Percentiles rank a stretch among this genome's conserved stretches.
These are phyloP conservation scores for Triticum dicoccoides DNA, from an alignment of 176 grass and related monocot species.

Conservation along the genomic window DNA sequence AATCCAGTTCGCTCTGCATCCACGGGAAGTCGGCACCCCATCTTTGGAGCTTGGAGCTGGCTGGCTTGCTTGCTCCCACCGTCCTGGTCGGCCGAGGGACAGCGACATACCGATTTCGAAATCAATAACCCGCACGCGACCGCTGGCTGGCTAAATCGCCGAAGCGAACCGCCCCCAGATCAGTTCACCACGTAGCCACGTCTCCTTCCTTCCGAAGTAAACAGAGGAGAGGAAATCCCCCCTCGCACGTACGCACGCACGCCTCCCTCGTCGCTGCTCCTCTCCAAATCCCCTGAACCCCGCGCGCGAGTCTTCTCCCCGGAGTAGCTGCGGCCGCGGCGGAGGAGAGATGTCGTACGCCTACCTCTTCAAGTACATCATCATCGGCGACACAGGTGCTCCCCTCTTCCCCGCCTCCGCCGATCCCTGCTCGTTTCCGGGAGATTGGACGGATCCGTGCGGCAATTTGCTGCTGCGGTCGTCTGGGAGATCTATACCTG, in stretches of 20 bases:
- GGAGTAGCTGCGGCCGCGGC: not conserved
- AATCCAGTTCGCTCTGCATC: not conserved
- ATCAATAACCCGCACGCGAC: constrained; percentile 23
- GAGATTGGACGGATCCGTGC: not conserved
- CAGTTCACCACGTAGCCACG: constrained; percentile 17
- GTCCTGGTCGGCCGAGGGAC: not conserved
- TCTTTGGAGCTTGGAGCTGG: not conserved
- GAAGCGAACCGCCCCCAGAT: not conserved
- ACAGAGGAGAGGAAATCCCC: not conserved
- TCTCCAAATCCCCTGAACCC: not conserved
- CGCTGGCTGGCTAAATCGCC: not conserved
- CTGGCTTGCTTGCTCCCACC: not conserved
- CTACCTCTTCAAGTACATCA: constrained; percentile 99
- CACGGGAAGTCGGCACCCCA: not conserved
- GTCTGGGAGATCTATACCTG: not conserved
- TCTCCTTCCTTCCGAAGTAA: not conserved
- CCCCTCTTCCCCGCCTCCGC: not conserved
- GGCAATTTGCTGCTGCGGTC: not conserved
- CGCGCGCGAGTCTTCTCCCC: not conserved
- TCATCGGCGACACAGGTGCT: constrained; percentile 90
- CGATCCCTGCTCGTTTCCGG: not conserved
- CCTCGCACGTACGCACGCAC: too few relatives aligned
- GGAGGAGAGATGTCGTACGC: constrained; percentile 74
- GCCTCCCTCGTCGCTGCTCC: not conserved
- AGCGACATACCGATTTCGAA: not conserved